phyloP scores from a whole-genome alignment of 768 basidiomycete genomes.

The Termitomyces titanicus region DNA sequence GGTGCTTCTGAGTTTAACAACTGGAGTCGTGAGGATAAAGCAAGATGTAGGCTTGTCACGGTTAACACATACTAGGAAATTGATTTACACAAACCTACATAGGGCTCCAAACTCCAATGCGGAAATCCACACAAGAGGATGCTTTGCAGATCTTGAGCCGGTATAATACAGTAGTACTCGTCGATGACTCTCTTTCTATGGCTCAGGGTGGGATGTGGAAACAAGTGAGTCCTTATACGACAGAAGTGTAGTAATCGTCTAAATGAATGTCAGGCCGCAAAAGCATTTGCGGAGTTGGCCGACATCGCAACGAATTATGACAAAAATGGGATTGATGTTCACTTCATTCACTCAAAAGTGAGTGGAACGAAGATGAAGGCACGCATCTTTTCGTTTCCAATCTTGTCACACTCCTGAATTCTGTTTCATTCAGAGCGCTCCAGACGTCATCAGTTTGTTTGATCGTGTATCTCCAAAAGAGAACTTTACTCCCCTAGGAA shows the following conservation, averaged over 20 bases:
- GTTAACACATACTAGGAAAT: background rate
- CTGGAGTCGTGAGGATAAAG: background rate
- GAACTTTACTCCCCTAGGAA: slow-evolving; percentile 43
- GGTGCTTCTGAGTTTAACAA: background rate
- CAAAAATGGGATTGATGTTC: slow-evolving; percentile 55
- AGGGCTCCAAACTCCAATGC: slow-evolving; percentile 16
- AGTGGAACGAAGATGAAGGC: slow-evolving; percentile 37
- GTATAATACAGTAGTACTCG: slow-evolving; percentile 55
- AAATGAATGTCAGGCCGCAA: slow-evolving; percentile 29
- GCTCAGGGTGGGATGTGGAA: slow-evolving; percentile 37
- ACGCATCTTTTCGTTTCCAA: background rate
- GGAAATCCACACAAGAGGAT: slow-evolving; percentile 22
- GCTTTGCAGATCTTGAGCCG: slow-evolving; percentile 32
- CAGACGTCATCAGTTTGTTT: slow-evolving; percentile 39
- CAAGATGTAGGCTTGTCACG: background rate
- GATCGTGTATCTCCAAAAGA: slow-evolving; percentile 31
- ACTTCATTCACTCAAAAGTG: slow-evolving; percentile 48
- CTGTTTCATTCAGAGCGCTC: slow-evolving; percentile 28
- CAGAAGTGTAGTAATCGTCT: background rate
- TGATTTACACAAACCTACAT: background rate
- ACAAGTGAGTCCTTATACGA: slow-evolving; percentile 35
- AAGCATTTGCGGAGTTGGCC: slow-evolving; percentile 47
- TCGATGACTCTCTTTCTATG: slow-evolving; percentile 66
- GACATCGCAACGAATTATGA: slow-evolving; percentile 47
- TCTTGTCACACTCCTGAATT: background rate